Evolutionary conservation across 1,284 basidiomycete genomes (phyloP), one percentile per base, ranked within the genome.

Genomic region (Moesziomyces aphidis): DNA sequence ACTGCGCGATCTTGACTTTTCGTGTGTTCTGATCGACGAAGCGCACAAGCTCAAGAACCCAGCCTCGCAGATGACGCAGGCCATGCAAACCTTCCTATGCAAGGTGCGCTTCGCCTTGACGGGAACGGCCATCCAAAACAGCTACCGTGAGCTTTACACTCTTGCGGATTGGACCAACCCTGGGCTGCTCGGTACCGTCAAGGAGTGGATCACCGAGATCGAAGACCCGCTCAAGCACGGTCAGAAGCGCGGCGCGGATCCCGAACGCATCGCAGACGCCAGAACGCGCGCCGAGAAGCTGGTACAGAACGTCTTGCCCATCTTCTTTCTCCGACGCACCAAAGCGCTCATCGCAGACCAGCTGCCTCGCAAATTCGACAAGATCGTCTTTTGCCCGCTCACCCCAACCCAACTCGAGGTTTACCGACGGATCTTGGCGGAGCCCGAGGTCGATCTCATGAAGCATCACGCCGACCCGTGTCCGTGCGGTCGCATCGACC

Each of bases 381-480:
- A 93, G 79, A 91, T 95, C n/a, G 92, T 94, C 7, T 94, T 95
- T 80, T 95, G 93, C 80, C 93, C 93, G 19, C 85, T 95, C 50
- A 91, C 91, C 0, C 64, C 85, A 0, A 87, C 86, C 42, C 93
- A 95, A 83, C 88, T 89, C 22, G 79, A 84, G 13, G 91, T 90
- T 0, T 95, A 95, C 85, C 91, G 89, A 73, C 87, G 88, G 3
- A 88, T 95, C 22, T 85, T 94, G 22, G 84, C 85, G 11, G 89
- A 88, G 75, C 86, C 87, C 1, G 87, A 89, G 13, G 88, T 94
- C 11, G 89, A 91, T 73, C 89, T 90, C 58, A 86, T 94, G 65
- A 84, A 91, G 36, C 87, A 86, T 26, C 90, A 90, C 79, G 89
- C 92, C 61, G 88, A 91, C n/a, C 85, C 82, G 0, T 95, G 94